Evolutionary conservation across 75 land plant genomes (phyloP), one percentile per base, ranked within the genome.

Genomic region (Ceratopteris richardii): DNA sequence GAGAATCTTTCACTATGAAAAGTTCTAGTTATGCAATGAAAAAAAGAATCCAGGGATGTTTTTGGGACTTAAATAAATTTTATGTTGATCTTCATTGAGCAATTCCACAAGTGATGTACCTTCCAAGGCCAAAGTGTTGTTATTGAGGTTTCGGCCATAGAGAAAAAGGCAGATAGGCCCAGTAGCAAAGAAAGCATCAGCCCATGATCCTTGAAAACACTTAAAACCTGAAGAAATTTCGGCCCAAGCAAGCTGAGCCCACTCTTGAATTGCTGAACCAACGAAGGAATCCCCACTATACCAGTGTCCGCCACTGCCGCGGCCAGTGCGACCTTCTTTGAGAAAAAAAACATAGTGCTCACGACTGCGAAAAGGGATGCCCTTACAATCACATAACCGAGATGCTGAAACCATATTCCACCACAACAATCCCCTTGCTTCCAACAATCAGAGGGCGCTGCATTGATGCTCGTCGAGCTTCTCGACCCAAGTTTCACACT

Each of bases 51-150:
- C n/a, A n/a, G n/a, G n/a, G n/a, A n/a, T n/a, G n/a, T n/a, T n/a
- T n/a, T n/a, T n/a, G n/a, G n/a, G n/a, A n/a, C n/a, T n/a, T n/a
- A n/a, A n/a, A n/a, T n/a, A n/a, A n/a, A n/a, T n/a, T n/a, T n/a
- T n/a, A n/a, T n/a, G n/a, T n/a, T n/a, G n/a, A n/a, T n/a, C n/a
- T n/a, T n/a, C n/a, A n/a, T n/a, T n/a, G n/a, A n/a, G n/a, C n/a
- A n/a, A n/a, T n/a, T n/a, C n/a, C n/a, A n/a, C n/a, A n/a, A n/a
- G n/a, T n/a, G n/a, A n/a, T n/a, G n/a, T n/a, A 89, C 95, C 97
- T 88, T 92, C 97, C 97, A 92, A n/a, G 97, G 97, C 97, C 97
- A 92, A n/a, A 92, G 76, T 0, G 95, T 92, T 23, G 89, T 88
- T 21, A 92, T 92, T 7, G 97, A 72, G 4, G 97, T 92, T 78